These are phyloP conservation scores for Bryopsis sp. DNA, from an alignment of 139 green algal genomes.

Conservation along the genomic window DNA sequence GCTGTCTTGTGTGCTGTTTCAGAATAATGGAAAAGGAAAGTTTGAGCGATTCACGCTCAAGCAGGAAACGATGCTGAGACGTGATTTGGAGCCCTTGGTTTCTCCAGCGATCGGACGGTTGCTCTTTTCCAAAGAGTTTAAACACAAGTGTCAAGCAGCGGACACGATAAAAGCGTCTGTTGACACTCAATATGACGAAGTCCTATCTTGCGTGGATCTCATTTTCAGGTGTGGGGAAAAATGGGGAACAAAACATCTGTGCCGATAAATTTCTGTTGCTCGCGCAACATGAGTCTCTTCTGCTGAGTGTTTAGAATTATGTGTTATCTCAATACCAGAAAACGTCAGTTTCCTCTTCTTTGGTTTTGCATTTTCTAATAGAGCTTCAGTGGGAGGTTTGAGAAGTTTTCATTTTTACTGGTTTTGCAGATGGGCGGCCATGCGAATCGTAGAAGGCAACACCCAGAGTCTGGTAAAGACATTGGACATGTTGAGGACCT, in stretches of 20 bases:
- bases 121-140: constrained; percentile 58
- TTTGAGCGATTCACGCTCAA: constrained; percentile 59
- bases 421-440: constrained; percentile 18
- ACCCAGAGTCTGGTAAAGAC: constrained; percentile 43
- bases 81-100: constrained; percentile 43
- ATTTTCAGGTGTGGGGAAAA: too few relatives aligned
- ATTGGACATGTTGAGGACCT: constrained; percentile 58
- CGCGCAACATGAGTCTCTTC: not conserved
- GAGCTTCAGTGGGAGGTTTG: too few relatives aligned
- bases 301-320: not conserved
- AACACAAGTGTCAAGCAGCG: constrained; percentile 65
- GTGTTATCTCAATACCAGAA: too few relatives aligned
- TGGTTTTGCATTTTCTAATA: too few relatives aligned
- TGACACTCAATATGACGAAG: constrained; percentile 24
- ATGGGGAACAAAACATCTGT: too few relatives aligned
- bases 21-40: too few relatives aligned
- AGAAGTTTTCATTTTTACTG: too few relatives aligned
- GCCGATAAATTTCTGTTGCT: too few relatives aligned
- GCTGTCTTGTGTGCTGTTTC: too few relatives aligned
- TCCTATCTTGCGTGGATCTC: constrained; percentile 40
- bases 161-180: constrained; percentile 34
- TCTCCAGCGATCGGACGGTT: constrained; percentile 15
- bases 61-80: constrained; percentile 51
- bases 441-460: constrained; percentile 17
- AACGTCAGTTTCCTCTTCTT: too few relatives aligned